phyloP scores from a whole-genome alignment of 768 basidiomycete species.

The Boletus rex-veris region DNA sequence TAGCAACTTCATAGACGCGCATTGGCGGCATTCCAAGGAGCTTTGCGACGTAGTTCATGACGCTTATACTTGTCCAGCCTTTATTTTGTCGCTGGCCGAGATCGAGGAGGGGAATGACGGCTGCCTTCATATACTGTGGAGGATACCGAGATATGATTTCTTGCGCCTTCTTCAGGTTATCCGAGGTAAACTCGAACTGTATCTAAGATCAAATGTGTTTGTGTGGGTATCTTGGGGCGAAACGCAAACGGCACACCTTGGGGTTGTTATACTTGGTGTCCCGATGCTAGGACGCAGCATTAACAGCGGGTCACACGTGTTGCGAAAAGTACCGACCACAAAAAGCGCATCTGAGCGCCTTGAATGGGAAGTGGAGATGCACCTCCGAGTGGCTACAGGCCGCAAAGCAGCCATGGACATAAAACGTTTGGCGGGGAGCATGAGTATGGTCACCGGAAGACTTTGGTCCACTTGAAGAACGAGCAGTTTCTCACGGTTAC shows the following conservation, averaged over 20 bases:
- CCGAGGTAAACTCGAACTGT: conserved; percentile 78
- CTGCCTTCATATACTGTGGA: conserved; percentile 97
- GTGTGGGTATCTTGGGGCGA: neutral
- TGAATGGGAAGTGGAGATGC: conserved; percentile 38
- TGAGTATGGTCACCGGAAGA: conserved; percentile 8
- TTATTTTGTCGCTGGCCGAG: conserved; percentile 97
- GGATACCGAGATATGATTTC: conserved; percentile 94
- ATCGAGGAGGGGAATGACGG: conserved; percentile 94
- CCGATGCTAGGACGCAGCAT: conserved; percentile 63
- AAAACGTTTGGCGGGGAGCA: conserved; percentile 21
- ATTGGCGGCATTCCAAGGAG: conserved; percentile 93
- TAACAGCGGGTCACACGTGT: conserved; percentile 11
- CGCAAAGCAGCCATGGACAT: conserved; percentile 14
- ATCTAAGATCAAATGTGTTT: conserved; percentile 49
- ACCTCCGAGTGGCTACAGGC: conserved; percentile 19
- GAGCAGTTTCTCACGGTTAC: neutral
- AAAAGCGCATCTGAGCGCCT: conserved; percentile 82
- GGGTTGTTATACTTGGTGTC: conserved; percentile 95
- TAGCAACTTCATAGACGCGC: conserved; percentile 99
- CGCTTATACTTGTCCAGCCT: conserved; percentile 96
- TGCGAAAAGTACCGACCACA: conserved; percentile 53
- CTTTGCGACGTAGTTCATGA: conserved; percentile 98
- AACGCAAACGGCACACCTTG: conserved; percentile 45
- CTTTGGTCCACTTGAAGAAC: neutral
- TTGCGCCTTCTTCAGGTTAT: conserved; percentile 81